Evolutionary conservation across 108 stramenopile species (phyloP).

Genomic region (Bacterosira constricta): DNA sequence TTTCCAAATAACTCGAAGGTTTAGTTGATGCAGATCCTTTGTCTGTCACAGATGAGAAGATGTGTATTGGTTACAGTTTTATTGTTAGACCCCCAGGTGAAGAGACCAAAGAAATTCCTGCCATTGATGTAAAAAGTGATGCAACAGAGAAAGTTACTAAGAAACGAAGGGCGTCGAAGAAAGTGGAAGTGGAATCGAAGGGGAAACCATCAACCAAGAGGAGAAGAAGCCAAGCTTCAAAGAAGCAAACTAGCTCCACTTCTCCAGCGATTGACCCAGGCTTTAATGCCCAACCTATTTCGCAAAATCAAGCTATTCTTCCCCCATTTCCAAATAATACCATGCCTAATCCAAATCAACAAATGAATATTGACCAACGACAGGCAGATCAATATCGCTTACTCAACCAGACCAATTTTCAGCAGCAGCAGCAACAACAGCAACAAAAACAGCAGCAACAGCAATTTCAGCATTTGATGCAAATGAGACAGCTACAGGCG

Average conservation of each 20-base stretch:
- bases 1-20: background rate
- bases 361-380: background rate
- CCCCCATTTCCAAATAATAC: background rate
- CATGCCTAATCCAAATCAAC: background rate
- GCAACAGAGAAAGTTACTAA: constrained; percentile 2
- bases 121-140: background rate
- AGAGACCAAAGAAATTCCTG: background rate
- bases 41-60: constrained; percentile 6
- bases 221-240: background rate
- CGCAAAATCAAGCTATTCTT: background rate
- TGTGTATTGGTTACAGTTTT: constrained; percentile 32
- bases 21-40: constrained; percentile 24
- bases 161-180: background rate
- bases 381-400: constrained; percentile 16
- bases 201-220: background rate
- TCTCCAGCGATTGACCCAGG: background rate
- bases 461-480: background rate
- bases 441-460: constrained; percentile 1
- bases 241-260: background rate
- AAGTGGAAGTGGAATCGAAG: background rate
- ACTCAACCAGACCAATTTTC: background rate
- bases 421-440: constrained; percentile 8
- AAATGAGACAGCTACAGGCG: background rate
- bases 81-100: constrained; percentile 2
- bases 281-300: background rate